phyloP scores from a whole-genome alignment of 2,329 filamentous ascomycete species.

The Trichoderma sp. region DNA sequence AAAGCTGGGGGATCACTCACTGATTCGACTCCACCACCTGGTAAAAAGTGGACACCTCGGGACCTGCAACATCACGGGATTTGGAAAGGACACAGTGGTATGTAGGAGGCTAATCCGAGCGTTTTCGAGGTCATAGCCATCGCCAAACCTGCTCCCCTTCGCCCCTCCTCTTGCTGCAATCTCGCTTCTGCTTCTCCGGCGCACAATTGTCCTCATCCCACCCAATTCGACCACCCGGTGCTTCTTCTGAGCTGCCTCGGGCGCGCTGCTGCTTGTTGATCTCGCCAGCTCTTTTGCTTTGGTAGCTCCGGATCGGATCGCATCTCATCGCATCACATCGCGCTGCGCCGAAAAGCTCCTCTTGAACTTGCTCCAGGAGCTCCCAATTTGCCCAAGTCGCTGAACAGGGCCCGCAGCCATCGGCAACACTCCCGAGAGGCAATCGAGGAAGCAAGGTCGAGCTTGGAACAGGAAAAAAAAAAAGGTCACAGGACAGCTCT shows the following conservation, averaged over 20 bases:
- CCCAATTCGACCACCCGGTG: conserved; percentile 12
- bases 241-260: neutral
- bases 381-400: neutral
- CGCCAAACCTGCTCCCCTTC: neutral
- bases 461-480: neutral
- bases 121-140: conserved; percentile 39
- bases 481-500: neutral
- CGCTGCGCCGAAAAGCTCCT: neutral
- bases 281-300: neutral
- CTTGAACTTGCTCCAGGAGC: neutral
- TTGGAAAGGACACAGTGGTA: conserved; percentile 48
- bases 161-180: conserved; percentile 14
- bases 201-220: conserved; percentile 23
- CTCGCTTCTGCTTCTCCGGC: conserved; percentile 4
- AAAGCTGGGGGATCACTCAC: conserved; percentile 6
- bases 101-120: conserved; percentile 32
- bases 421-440: neutral
- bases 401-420: neutral
- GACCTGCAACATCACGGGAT: conserved; percentile 42
- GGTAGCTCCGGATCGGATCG: conserved; percentile 4
- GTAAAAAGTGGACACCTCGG: conserved; percentile 36
- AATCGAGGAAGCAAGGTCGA: conserved; percentile 4
- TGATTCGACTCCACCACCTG: conserved; percentile 19
- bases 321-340: conserved; percentile 16
- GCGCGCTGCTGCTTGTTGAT: conserved; percentile 9